A percentile compares a stretch with the other conserved stretches of the same genome.
Evolutionary conservation across 306 rosid genomes (phyloP).

Genomic region (Oxytropis ochrocephala): DNA sequence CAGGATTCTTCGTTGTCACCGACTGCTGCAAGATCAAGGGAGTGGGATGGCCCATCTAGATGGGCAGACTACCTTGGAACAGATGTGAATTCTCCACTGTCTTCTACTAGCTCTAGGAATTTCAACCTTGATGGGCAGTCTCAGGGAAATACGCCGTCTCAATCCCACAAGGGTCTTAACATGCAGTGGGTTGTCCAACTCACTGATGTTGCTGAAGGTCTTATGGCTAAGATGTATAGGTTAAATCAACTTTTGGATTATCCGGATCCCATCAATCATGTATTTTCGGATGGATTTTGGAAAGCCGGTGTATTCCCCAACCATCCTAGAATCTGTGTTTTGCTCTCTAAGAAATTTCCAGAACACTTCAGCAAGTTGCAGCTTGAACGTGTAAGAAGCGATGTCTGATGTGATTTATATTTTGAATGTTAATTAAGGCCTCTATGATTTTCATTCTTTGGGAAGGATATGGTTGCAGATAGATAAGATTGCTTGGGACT

Average conservation of each 20-base stretch:
- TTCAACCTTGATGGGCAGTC: conserved; percentile 55
- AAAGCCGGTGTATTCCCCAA: conserved; percentile 87
- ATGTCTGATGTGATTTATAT: conserved; percentile 20
- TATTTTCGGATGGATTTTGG: conserved; percentile 87
- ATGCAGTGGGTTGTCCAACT: conserved; percentile 92
- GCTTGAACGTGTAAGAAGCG: conserved; percentile 87
- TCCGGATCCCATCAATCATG: conserved; percentile 80
- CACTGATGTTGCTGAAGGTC: conserved; percentile 90
- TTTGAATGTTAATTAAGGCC: conserved; percentile 16
- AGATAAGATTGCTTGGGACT: conserved; percentile 84
- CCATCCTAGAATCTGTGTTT: conserved; percentile 67
- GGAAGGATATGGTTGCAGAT: conserved; percentile 55
- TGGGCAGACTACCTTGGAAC: conserved; percentile 91
- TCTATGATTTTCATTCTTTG: conserved; percentile 16
- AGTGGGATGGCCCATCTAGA: conserved; percentile 80
- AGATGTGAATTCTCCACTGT: conserved; percentile 56
- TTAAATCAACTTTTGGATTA: conserved; percentile 91
- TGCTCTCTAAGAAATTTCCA: conserved; percentile 95
- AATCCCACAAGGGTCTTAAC: conserved; percentile 69
- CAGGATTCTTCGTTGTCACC: conserved; percentile 85
- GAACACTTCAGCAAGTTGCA: conserved; percentile 92
- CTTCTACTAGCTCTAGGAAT: conserved; percentile 59
- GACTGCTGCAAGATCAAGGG: conserved; percentile 64
- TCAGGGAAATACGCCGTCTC: conserved; percentile 54
- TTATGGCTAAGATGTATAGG: conserved; percentile 97